A percentile compares a stretch with the other conserved stretches of the same genome.
Evolutionary conservation across 1,284 basidiomycete species (phyloP).

Genomic region (Ganoderma meredithae): DNA sequence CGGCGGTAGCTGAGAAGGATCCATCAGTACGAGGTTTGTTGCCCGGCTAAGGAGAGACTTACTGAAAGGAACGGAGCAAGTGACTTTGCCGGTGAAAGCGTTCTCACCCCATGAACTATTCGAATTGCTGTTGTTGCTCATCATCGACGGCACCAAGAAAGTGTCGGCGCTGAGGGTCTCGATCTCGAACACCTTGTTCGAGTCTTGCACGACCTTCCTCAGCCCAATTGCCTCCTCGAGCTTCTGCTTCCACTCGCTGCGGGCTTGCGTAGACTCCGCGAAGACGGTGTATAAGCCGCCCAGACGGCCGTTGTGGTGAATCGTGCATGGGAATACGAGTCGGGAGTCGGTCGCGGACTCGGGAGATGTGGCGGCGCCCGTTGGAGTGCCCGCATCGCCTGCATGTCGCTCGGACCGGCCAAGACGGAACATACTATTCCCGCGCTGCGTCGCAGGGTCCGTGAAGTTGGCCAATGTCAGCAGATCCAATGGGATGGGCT

Average conservation of each 20-base stretch:
- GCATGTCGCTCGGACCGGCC: constrained; percentile 45
- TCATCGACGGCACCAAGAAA: constrained; percentile 75
- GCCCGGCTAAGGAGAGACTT: constrained; percentile 42
- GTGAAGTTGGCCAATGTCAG: constrained; percentile 83
- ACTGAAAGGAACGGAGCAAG: constrained; percentile 94
- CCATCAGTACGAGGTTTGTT: not conserved
- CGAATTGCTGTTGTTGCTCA: constrained; percentile 40
- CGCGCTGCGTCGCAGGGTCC: constrained; percentile 73
- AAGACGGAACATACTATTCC: constrained; percentile 63
- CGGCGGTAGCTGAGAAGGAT: constrained; percentile 69
- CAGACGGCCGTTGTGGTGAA: constrained; percentile 85
- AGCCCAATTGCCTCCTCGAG: constrained; percentile 89
- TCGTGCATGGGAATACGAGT: constrained; percentile 82
- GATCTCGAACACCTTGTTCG: constrained; percentile 92
- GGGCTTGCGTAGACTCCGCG: constrained; percentile 78
- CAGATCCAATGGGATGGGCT: constrained; percentile 92
- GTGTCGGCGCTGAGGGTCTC: constrained; percentile 87
- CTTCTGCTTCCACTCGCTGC: constrained; percentile 90
- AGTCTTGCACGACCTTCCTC: constrained; percentile 88
- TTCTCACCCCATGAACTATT: constrained; percentile 71
- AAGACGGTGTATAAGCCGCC: constrained; percentile 88
- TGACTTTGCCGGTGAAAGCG: constrained; percentile 87
- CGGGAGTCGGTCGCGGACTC: constrained; percentile 68
- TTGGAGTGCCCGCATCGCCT: constrained; percentile 41
- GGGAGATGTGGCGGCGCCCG: constrained; percentile 47